Base-by-base conservation (phyloP, 805 yeast genomes). In the Priceomyces haplophilus region DNA sequence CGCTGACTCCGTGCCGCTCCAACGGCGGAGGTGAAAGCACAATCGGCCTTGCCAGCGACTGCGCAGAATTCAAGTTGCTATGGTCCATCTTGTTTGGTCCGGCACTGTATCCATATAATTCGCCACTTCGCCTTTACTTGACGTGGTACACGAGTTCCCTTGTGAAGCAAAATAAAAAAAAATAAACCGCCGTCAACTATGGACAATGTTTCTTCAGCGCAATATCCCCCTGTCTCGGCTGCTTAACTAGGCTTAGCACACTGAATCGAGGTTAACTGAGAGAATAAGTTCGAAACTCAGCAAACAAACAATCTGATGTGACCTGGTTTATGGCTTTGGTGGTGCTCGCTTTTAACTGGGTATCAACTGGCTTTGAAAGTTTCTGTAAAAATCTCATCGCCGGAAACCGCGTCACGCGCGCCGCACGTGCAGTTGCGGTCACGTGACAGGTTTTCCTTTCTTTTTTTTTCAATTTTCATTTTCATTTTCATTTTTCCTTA, bases 1-100 rank as follows among this genome's bases (percentile, higher is more conserved):
- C 36, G 32, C 25, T 34, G 8, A 33, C 31, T 5, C 37, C 47
- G 5, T 47, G 54, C 20, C 43, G 56, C 20, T 62, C 67, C 47
- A 67, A 64, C 1, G 73, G 72, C 2, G 71, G 71, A 16, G 74
- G 73, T 12, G 74, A 68, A 43, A 69, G 59, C 32, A 67, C 55
- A 35, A 69, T 69, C 19, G 73, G 73, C 41, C 71, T 56, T 37
- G 58, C 64, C 24, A 42, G 48, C 33, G 49, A 51, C 20, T 49
- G 57, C 15, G 56, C 46, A n/a, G 50, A 42, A 48, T 45, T 55
- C 15, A 41, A 40, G 24, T 33, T 38, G 34, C 34, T 37, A 35
- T 37, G 45, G 35, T 50, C 50, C 49, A 49, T 47, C 16, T 45
- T 42, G 42, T 19, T 20, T 15, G 35, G 17, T 32, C 35, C 17